These are phyloP conservation scores for Coniella vitis DNA, from an alignment of 2,329 filamentous ascomycete species.

Conservation along the genomic window DNA sequence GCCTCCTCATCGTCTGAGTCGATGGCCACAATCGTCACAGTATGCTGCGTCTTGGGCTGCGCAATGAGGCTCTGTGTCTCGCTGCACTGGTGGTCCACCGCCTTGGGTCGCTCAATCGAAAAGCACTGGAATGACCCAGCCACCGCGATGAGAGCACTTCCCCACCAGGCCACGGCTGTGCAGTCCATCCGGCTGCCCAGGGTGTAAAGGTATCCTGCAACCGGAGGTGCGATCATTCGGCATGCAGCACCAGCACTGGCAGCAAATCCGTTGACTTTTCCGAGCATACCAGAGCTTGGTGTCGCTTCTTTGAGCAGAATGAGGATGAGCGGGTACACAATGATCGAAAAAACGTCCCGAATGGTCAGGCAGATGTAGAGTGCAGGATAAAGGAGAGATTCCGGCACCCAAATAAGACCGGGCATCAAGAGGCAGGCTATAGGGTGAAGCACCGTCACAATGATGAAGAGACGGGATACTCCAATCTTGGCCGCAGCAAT, in stretches of 20 bases:
- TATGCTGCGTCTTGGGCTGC: slow-evolving; percentile 5
- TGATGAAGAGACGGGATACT: slow-evolving; percentile 52
- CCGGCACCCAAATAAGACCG: slow-evolving; percentile 48
- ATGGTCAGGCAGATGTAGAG: slow-evolving; percentile 53
- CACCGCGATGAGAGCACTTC: slow-evolving; percentile 48
- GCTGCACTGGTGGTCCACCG: slow-evolving; percentile 4
- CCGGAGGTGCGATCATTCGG: slow-evolving; percentile 59
- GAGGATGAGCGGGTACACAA: slow-evolving; percentile 59
- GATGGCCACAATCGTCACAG: slow-evolving; percentile 5
- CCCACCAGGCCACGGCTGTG: slow-evolving; percentile 58
- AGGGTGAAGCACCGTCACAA: slow-evolving; percentile 54
- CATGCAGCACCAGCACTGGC: slow-evolving; percentile 60
- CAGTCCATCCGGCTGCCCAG: slow-evolving; percentile 52
- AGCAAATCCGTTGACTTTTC: slow-evolving; percentile 59
- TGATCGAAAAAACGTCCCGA: slow-evolving; percentile 55
- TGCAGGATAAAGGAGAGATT: slow-evolving; percentile 42
- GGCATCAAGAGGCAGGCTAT: slow-evolving; percentile 56
- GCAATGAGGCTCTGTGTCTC: slow-evolving; percentile 10
- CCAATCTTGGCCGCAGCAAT: slow-evolving; percentile 51
- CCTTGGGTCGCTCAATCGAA: slow-evolving; percentile 33
- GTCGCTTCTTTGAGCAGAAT: slow-evolving; percentile 64
- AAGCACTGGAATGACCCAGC: slow-evolving; percentile 57
- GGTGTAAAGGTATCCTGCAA: slow-evolving; percentile 57
- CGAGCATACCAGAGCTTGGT: slow-evolving; percentile 47
- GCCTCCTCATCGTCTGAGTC: slow-evolving; percentile 2